These are phyloP conservation scores for Hypocrella siamensis DNA, from an alignment of 2,329 filamentous ascomycete species.

Conservation along the genomic window DNA sequence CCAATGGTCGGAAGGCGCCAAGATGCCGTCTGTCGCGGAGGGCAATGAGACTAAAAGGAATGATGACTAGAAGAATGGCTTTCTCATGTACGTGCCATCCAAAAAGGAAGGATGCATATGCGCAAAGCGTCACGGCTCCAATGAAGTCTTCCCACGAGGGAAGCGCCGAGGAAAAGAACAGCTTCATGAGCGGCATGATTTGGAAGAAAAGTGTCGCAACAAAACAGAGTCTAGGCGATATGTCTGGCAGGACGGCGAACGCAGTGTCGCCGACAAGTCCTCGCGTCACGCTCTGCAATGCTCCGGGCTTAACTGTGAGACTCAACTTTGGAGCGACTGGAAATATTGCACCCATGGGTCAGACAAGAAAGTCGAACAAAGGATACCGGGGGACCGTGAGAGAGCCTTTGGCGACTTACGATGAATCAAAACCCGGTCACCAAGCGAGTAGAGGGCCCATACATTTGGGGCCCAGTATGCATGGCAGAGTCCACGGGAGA, in stretches of 20 bases:
- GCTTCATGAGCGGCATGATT: constrained; percentile 60
- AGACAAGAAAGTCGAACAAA: background rate
- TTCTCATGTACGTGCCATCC: constrained; percentile 99
- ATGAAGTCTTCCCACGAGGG: constrained; percentile 85
- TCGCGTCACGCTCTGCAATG: constrained; percentile 77
- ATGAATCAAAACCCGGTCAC: constrained; percentile 68
- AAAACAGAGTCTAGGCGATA: constrained; percentile 70
- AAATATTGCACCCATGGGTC: background rate
- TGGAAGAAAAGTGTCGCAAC: constrained; percentile 71
- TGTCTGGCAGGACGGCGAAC: constrained; percentile 82
- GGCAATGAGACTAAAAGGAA: constrained; percentile 87
- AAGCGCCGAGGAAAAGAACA: constrained; percentile 42
- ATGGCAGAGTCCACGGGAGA: constrained; percentile 84
- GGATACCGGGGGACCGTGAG: background rate
- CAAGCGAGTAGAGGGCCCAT: constrained; percentile 93
- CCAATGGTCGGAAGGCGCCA: constrained; percentile 78
- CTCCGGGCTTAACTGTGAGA: constrained; percentile 54
- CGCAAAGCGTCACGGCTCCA: constrained; percentile 78
- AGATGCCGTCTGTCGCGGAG: constrained; percentile 82
- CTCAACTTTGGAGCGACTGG: constrained; percentile 70
- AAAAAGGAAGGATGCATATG: constrained; percentile 91
- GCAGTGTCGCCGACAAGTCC: constrained; percentile 86
- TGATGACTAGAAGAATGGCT: constrained; percentile 82
- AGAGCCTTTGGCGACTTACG: constrained; percentile 34
- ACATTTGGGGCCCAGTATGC: constrained; percentile 97